Evolutionary conservation across 2,329 filamentous ascomycete species (phyloP).

Genomic region (Ceratocystis harringtonii): DNA sequence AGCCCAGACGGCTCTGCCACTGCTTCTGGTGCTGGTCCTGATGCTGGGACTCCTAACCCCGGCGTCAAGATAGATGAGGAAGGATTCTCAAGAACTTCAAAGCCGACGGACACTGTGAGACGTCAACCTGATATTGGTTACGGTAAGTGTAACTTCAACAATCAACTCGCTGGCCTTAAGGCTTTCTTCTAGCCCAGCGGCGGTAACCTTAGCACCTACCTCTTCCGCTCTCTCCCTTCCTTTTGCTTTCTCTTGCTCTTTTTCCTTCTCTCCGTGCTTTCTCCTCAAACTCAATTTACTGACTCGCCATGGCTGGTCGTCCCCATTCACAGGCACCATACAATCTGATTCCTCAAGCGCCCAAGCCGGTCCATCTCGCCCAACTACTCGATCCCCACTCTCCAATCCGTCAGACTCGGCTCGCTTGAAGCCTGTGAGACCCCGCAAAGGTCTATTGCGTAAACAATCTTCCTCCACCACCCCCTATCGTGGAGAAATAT

Average conservation of each 20-base stretch:
- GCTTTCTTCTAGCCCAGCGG: not conserved
- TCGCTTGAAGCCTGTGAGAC: constrained; percentile 45
- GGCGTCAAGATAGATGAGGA: constrained; percentile 24
- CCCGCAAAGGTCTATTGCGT: constrained; percentile 39
- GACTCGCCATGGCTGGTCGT: not conserved
- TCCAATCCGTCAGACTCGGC: constrained; percentile 33
- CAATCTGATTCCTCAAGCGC: constrained; percentile 26
- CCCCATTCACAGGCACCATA: constrained; percentile 24
- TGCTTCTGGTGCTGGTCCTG: not conserved
- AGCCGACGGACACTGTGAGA: constrained; percentile 45
- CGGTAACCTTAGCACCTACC: constrained; percentile 7
- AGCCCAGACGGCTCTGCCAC: not conserved
- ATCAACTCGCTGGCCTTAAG: not conserved
- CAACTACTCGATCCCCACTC: constrained; percentile 32
- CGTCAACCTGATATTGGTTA: constrained; percentile 41
- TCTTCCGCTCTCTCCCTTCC: not conserved
- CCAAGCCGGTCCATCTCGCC: constrained; percentile 28
- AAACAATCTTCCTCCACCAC: constrained; percentile 58
- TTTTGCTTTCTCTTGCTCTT: not conserved
- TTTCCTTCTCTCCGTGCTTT: not conserved
- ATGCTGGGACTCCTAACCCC: not conserved
- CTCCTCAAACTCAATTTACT: constrained; percentile 4
- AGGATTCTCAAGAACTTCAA: constrained; percentile 37
- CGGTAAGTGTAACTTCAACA: constrained; percentile 30
- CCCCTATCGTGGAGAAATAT: constrained; percentile 69